Percentiles rank a stretch among this genome's conserved stretches.
Evolutionary conservation across 108 stramenopile species (phyloP).

Genomic region (Skeletonema costatum): DNA sequence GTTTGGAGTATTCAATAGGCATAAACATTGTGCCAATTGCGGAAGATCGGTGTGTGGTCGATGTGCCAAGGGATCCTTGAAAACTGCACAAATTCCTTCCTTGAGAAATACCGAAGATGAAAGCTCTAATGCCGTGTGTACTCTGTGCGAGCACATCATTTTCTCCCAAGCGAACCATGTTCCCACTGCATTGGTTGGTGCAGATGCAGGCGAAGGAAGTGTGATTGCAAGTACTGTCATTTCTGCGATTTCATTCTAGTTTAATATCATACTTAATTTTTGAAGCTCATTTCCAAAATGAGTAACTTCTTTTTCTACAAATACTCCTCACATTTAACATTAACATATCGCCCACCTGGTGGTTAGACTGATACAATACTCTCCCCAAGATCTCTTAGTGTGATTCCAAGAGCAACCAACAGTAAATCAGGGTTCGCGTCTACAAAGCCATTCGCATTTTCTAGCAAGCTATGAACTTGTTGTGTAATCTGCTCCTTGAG

Average conservation of each 20-base stretch:
- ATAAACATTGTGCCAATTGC: constrained; percentile 78
- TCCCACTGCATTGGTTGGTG: constrained; percentile 8
- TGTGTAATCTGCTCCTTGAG: constrained; percentile 70
- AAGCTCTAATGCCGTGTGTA: constrained; percentile 21
- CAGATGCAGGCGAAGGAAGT: background rate
- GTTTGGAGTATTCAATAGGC: constrained; percentile 53
- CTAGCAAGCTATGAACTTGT: constrained; percentile 61
- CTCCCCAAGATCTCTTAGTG: constrained; percentile 82
- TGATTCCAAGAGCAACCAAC: constrained; percentile 70
- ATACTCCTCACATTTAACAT: too few relatives aligned
- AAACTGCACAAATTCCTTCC: constrained; percentile 14
- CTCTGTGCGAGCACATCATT: constrained; percentile 37
- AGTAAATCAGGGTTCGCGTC: constrained; percentile 72
- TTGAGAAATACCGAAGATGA: constrained; percentile 1
- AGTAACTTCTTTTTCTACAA: too few relatives aligned
- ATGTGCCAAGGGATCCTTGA: constrained; percentile 49
- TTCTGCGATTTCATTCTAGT: background rate
- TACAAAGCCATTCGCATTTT: constrained; percentile 73
- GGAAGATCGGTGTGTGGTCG: constrained; percentile 70
- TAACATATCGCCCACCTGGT: too few relatives aligned
- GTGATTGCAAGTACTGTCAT: background rate
- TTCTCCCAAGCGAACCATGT: constrained; percentile 17
- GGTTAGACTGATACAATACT: constrained; percentile 50
- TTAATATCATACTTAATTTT: background rate
- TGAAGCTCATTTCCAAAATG: too few relatives aligned